phyloP scores from a whole-genome alignment of 2,329 filamentous ascomycete species.

The Colletotrichum theobromicola region DNA sequence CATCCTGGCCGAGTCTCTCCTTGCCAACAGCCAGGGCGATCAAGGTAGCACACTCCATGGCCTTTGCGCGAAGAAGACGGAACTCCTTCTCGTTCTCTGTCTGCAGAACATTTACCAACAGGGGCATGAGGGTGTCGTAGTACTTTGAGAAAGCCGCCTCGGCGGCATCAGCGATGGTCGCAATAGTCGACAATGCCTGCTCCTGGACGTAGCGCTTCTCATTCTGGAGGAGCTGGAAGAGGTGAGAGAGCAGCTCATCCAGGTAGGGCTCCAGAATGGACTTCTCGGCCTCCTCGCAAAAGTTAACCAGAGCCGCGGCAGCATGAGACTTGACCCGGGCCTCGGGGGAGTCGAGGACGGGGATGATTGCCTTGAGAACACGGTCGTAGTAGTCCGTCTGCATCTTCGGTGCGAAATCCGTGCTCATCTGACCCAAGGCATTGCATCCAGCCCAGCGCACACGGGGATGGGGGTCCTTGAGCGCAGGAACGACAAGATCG shows the following conservation, averaged over 20 bases:
- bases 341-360: slow-evolving; percentile 87
- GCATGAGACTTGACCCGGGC: slow-evolving; percentile 96
- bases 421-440: slow-evolving; percentile 99
- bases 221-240: slow-evolving; percentile 88
- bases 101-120: slow-evolving; percentile 87
- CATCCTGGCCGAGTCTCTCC: slow-evolving; percentile 87
- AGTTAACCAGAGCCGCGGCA: slow-evolving; percentile 97
- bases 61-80: slow-evolving; percentile 89
- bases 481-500: slow-evolving; percentile 89
- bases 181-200: slow-evolving; percentile 96
- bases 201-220: slow-evolving; percentile 97
- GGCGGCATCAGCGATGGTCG: slow-evolving; percentile 97
- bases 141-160: slow-evolving; percentile 95
- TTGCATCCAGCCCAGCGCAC: slow-evolving; percentile 98
- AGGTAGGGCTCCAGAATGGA: slow-evolving; percentile 90
- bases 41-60: slow-evolving; percentile 97
- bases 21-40: slow-evolving; percentile 96
- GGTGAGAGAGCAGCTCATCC: slow-evolving; percentile 81
- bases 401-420: slow-evolving; percentile 97
- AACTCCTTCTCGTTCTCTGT: slow-evolving; percentile 94
- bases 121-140: slow-evolving; percentile 94
- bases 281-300: slow-evolving; percentile 98
- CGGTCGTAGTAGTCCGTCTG: slow-evolving; percentile 92
- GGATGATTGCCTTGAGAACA: slow-evolving; percentile 89
- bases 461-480: slow-evolving; percentile 88